Evolutionary conservation across 129 eudicot species (phyloP), one percentile per base, ranked within the genome.

Genomic region (Chrysanthemum seticuspe): DNA sequence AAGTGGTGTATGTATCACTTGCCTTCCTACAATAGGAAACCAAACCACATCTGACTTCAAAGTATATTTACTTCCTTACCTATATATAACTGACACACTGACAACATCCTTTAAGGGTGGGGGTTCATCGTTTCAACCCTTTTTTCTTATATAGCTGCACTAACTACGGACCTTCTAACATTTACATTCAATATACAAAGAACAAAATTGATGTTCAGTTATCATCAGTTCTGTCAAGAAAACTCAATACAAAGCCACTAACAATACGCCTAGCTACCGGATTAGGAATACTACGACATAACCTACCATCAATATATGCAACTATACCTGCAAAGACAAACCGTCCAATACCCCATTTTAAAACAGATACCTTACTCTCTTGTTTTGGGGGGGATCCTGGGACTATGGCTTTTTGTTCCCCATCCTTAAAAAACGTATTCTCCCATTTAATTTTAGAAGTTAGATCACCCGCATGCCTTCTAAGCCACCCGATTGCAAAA

Each of bases 241-340:
- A 95, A 80, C 96, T 90, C 49, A 95, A 85, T 67, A 95, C 76
- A 59, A 90, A 95, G 5, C 99, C 99, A 72, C 99, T 95, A 45
- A 95, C 99, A 18, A 95, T 88, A 76, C 99, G 87, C 58, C 99
- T 90, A 12, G 87, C 97, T 36, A 95, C 71, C 48, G 96, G 99
- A 78, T 95, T 79, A 62, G 99, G 96, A 45, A 95, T 95, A 68
- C 77, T 44, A n/a, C 99, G 97, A 65, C 99, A 95, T 67, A 95
- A 80, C 56, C 97, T 79, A 45, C 99, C 99, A 68, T 95, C 99
- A 19, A 95, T 55, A 81, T 95, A 95, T 14, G 99, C 99, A 62
- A 95, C 87, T n/a, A 91, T 73, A 75, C 91, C 99, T 11, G 99
- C 93, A 53, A 95, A 74, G 63, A 95, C 74, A 78, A 95, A 95